Evolutionary conservation across 2,329 filamentous ascomycete genomes (phyloP), one percentile per base, ranked within the genome.

Genomic region (Diaporthe batatas): DNA sequence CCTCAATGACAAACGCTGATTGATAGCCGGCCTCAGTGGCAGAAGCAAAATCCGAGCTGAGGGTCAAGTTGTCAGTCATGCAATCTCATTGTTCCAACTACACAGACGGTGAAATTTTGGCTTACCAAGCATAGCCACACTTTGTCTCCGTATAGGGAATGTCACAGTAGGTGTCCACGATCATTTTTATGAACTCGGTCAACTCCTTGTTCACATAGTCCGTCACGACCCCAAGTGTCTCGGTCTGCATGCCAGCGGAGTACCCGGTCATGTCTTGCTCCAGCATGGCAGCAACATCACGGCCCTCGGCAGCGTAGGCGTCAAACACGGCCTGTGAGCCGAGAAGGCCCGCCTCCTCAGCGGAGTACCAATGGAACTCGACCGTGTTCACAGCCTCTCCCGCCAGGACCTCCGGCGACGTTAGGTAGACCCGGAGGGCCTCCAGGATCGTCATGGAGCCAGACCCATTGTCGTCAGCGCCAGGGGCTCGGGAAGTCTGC

Each of bases 51-150:
- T 67, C 62, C 21, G 62, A 67, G 62, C 62, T 67, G 32, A 21
- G 36, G 29, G 21, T 39, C n/a, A 18, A 23, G 18, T 6, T 39
- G 47, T 67, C 32, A 67, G 62, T n/a, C 1, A 12, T 21, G 47
- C 11, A 7, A 8, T 16, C 18, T 18, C 5, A 29, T 25, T 16
- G 8, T 23, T 14, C n/a, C 29, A 18, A 25, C 5, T 8, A 18
- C 21, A 47, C 25, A 10, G 11, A 18, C 7, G 23, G 16, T 90
- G 92, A 12, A 91, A 91, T 76, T 12, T 94, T 92, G 77, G 94
- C 92, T 14, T 90, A 92, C 84, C 92, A 94, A 54, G 94, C 94
- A 79, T 97, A 97, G 51, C 94, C 94, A 79, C 94, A 97, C 85
- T 96, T 93, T 25, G 94, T 97, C 83, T 95, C 89, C 64, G 95